phyloP scores from a whole-genome alignment of 2,329 filamentous ascomycete species.

The Boeremia exigua region DNA sequence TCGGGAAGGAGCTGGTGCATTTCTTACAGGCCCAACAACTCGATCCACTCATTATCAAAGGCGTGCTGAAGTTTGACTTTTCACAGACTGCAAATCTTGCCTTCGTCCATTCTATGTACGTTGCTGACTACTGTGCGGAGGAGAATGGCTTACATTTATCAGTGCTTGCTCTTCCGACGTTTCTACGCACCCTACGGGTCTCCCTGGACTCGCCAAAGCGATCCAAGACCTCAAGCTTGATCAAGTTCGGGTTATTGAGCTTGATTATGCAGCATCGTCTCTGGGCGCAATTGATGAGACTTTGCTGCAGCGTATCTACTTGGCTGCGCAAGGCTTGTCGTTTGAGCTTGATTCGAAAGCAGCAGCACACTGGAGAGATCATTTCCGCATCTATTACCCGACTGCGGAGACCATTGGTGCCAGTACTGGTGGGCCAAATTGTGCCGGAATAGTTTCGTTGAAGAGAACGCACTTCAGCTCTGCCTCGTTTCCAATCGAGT shows the following conservation, averaged over 20 bases:
- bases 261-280: slow-evolving; percentile 83
- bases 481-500: slow-evolving; percentile 70
- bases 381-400: slow-evolving; percentile 44
- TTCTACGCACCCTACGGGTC: slow-evolving; percentile 65
- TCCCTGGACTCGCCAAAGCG: slow-evolving; percentile 73
- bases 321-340: slow-evolving; percentile 58
- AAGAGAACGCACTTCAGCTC: slow-evolving; percentile 74
- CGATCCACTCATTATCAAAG: slow-evolving; percentile 67
- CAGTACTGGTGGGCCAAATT: slow-evolving; percentile 66
- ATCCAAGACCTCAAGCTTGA: slow-evolving; percentile 53
- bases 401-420: slow-evolving; percentile 55
- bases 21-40: slow-evolving; percentile 74
- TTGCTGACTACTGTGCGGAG: background rate
- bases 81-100: slow-evolving; percentile 71
- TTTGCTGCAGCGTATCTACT: slow-evolving; percentile 67
- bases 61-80: slow-evolving; percentile 82
- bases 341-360: slow-evolving; percentile 6
- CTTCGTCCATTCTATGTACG: slow-evolving; percentile 86
- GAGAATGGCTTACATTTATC: background rate
- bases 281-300: slow-evolving; percentile 75
- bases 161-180: slow-evolving; percentile 45
- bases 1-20: slow-evolving; percentile 72
- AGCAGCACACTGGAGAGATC: slow-evolving; percentile 17
- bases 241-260: slow-evolving; percentile 58
- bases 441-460: slow-evolving; percentile 83